Base-by-base conservation (phyloP, 768 basidiomycete genomes). In the Rhizopogon vesiculosus region DNA sequence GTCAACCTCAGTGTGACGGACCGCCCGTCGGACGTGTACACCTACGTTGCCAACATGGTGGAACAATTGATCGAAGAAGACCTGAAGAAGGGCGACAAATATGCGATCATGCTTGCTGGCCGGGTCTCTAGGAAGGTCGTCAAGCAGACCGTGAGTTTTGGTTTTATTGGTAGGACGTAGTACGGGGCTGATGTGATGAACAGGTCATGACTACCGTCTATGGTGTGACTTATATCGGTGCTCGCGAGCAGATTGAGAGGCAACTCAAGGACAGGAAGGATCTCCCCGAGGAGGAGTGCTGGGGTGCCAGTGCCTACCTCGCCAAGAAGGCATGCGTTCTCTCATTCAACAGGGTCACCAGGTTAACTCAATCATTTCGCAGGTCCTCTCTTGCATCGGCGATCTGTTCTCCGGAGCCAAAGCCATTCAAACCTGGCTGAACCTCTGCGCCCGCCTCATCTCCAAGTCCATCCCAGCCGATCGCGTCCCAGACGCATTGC, bases 201-300 rank as follows among this genome's bases (percentile, higher is more conserved):
- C 59, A 89, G 86, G 92, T 98, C 60, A 99, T 99, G 97, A 99
- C 96, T 1, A 98, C 96, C 3, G 96, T 98, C 35, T 98, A 98
- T 66, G 96, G 97, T 19, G 95, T 99, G 15, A 99, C 97, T 0
- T 95, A 86, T 72, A 74, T 98, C 53, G 97, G 97, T 38, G 97
- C 97, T 19, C 83, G 93, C 42, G 91, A 92, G 8, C 97, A 98
- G 73, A 97, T 98, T 53, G 90, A 93, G 71, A 88, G 73, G 64
- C 94, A 98, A 73, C 73, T 99, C 40, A 81, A 78, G 61, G 90
- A 91, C 54, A 77, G 86, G 54, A 81, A 83, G 25, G 87, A 89
- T 57, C 76, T 96, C 28, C 78, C 82, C 2, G 70, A 80, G 22
- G 89, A 94, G 61, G 76, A 83, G n/a, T 81, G 83, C 57, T 98